Conservation (phyloP, 2,329 filamentous ascomycete genomes). For the Paecilomyces sp. region DNA sequence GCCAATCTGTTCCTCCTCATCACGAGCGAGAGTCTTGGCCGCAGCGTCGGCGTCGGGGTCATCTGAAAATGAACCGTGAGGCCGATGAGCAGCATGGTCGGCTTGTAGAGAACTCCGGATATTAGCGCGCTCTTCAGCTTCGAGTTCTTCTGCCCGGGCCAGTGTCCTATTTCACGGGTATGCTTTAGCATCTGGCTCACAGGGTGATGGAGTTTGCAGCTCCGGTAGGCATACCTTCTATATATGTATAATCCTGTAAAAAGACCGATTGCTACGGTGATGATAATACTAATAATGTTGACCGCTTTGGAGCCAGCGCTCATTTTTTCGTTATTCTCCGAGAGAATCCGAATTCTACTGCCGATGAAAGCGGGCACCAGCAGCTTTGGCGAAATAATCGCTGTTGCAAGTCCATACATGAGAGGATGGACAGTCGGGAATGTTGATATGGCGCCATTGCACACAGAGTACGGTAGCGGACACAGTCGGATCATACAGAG, state of each 20-base stretch:
- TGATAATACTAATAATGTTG: slow-evolving; percentile 73
- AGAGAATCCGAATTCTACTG: slow-evolving; percentile 69
- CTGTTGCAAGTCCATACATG: slow-evolving; percentile 74
- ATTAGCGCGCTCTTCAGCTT: slow-evolving; percentile 38
- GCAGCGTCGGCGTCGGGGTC: slow-evolving; percentile 34
- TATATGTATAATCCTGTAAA: slow-evolving; percentile 82
- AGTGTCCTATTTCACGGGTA: slow-evolving; percentile 30
- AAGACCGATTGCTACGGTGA: slow-evolving; percentile 65
- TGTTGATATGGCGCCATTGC: slow-evolving; percentile 89
- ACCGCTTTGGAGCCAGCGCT: slow-evolving; percentile 66
- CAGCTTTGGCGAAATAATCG: slow-evolving; percentile 75
- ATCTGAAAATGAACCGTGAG: slow-evolving; percentile 27
- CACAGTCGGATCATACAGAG: slow-evolving; percentile 89
- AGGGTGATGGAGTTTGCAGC: neutral
- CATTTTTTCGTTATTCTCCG: slow-evolving; percentile 81
- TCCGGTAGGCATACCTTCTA: slow-evolving; percentile 40
- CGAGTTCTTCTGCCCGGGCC: slow-evolving; percentile 42
- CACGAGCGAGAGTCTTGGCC: slow-evolving; percentile 31
- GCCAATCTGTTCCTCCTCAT: slow-evolving; percentile 38
- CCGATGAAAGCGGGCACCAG: slow-evolving; percentile 92
- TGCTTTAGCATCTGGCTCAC: neutral
- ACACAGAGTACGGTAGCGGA: slow-evolving; percentile 84
- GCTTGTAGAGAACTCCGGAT: slow-evolving; percentile 27
- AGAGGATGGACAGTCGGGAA: slow-evolving; percentile 77
- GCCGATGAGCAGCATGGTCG: slow-evolving; percentile 27